Base-by-base conservation (phyloP, 139 green algal genomes). In the Coelastrella sp. region DNA sequence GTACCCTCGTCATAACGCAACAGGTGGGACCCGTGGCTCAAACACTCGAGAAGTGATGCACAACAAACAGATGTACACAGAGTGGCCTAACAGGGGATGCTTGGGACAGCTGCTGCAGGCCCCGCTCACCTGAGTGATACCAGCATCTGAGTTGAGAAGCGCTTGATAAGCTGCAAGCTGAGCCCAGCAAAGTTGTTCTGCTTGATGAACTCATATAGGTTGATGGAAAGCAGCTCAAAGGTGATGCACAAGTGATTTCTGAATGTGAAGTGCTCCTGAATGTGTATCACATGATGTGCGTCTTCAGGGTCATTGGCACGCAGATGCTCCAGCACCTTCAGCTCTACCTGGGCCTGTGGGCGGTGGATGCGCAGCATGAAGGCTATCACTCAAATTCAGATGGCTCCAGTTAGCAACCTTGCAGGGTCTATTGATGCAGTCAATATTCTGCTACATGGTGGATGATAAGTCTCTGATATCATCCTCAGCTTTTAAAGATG, bases 201-300 rank as follows among this genome's bases (percentile, higher is more conserved):
- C 91, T 97, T 97, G 66, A 98, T 93, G 81, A 97, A 97, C 86
- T 99, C 97, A 92, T 99, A 98, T 92, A 99, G 92, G 92, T 98
- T 99, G 89, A 97, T 93, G 24, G 93, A 96, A 20, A 98, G 95
- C 68, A 98, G 94, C 94, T 99, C 97, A 91, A 98, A 98, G 17
- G 90, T 91, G 89, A 99, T 98, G 95, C 97, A 99, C 65, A 98
- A 92, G 94, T 99, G 97, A 89, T 92, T 95, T 12, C 97, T 92
- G 91, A 99, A 99, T 70, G 94, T 95, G 87, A 98, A 97, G 90
- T 94, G 90, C 79, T 95, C 93, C 49, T 93, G 78, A n/a, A 97
- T 95, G 85, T 96, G 95, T 59, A 98, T 93, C 22, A 97, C 90
- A 88, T 96, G 93, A 85, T 95, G 25, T 1, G 78, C n/a, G 90